Evolutionary conservation across 2,329 filamentous ascomycete species (phyloP).

Genomic region (Monilinia polystroma): DNA sequence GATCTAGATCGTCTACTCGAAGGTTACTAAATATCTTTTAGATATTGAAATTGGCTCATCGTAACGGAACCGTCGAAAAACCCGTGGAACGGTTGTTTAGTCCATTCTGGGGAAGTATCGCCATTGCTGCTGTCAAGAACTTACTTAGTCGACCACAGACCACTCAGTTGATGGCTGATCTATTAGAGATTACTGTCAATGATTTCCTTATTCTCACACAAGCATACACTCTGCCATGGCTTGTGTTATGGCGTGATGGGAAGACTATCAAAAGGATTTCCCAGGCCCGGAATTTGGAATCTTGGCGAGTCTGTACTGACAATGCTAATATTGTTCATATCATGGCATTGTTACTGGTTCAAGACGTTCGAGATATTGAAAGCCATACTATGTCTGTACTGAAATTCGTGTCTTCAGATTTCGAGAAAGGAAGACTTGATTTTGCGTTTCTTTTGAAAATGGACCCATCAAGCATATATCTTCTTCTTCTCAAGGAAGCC

Average conservation of each 20-base stretch:
- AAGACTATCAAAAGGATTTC: slow-evolving; percentile 82
- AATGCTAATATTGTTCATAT: slow-evolving; percentile 57
- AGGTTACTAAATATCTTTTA: slow-evolving; percentile 35
- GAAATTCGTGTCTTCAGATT: slow-evolving; percentile 65
- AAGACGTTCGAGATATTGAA: slow-evolving; percentile 58
- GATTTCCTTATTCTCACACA: slow-evolving; percentile 76
- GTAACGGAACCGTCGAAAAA: slow-evolving; percentile 59
- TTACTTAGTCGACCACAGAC: slow-evolving; percentile 79
- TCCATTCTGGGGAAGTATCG: slow-evolving; percentile 86
- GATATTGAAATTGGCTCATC: slow-evolving; percentile 70
- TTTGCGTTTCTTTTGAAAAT: slow-evolving; percentile 65
- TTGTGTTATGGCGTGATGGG: slow-evolving; percentile 74
- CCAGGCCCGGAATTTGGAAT: slow-evolving; percentile 67
- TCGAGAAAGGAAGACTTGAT: slow-evolving; percentile 57
- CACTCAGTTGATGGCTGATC: slow-evolving; percentile 73
- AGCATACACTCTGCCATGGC: slow-evolving; percentile 77
- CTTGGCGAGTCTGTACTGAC: slow-evolving; percentile 56
- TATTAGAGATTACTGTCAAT: slow-evolving; percentile 72
- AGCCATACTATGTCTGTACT: slow-evolving; percentile 67
- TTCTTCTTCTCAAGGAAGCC: slow-evolving; percentile 78
- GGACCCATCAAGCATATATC: slow-evolving; percentile 72
- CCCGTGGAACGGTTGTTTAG: slow-evolving; percentile 70
- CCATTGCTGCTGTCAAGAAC: slow-evolving; percentile 79
- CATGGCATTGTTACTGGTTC: slow-evolving; percentile 58
- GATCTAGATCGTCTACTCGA: not conserved